A percentile compares a stretch with the other conserved stretches of the same genome.
Evolutionary conservation across 176 grass and related monocot species (phyloP).

Genomic region (Oryza punctata): DNA sequence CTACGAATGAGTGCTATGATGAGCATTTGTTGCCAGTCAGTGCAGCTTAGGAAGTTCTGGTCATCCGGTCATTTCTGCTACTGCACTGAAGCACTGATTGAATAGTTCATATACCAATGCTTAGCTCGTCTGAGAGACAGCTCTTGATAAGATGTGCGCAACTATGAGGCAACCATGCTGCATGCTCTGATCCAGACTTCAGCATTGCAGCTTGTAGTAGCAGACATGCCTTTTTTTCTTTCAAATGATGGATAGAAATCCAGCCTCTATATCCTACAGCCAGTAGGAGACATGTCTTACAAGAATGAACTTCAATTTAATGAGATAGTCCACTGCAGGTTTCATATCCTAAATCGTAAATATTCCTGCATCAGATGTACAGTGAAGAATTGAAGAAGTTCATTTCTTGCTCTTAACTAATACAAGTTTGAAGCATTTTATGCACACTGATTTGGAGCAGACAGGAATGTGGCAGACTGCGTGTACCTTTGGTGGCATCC

Average conservation of each 20-base stretch:
- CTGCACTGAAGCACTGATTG: background rate
- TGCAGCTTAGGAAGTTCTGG: background rate
- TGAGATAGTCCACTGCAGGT: background rate
- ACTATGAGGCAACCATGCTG: background rate
- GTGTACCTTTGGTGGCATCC: background rate
- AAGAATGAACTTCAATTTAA: background rate
- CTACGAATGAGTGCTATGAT: conserved; percentile 18
- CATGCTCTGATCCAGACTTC: background rate
- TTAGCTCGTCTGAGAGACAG: background rate
- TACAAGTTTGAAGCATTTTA: background rate
- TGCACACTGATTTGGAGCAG: background rate
- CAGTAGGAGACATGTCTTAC: background rate
- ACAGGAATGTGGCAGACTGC: background rate
- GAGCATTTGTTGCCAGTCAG: background rate
- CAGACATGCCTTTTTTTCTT: background rate
- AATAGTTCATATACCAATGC: background rate
- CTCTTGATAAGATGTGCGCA: background rate
- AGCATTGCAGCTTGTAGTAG: background rate
- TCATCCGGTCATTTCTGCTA: conserved; percentile 1
- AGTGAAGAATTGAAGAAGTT: background rate
- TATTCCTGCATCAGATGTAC: background rate
- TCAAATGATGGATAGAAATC: too few relatives aligned
- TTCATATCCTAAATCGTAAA: background rate
- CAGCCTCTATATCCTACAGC: too few relatives aligned
- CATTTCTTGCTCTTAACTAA: background rate